Evolutionary conservation across 306 rosid genomes (phyloP), one percentile per base, ranked within the genome.

Genomic region (Ormosia emarginata): DNA sequence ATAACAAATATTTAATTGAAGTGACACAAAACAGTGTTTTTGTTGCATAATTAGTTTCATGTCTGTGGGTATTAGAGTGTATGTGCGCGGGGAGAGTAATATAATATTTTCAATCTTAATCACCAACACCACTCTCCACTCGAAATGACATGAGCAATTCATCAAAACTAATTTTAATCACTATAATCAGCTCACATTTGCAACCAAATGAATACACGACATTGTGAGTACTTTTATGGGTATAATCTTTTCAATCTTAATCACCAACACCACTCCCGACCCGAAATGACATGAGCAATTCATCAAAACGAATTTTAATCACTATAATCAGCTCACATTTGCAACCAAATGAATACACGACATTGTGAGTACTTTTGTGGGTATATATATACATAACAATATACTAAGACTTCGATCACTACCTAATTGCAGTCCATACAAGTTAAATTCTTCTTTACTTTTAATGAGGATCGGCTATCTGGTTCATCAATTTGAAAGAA

Each of bases 11-110:
- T 56, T 62, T 80, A 67, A 82, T 82, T 73, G 43, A 73, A 58
- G 70, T 34, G 62, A 44, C 74, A 52, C 79, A 78, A 62, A 73
- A 82, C 74, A 62, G 11, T 83, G 57, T 14, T 83, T 83, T 77
- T 70, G 62, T 49, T 44, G 46, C 77, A 14, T 56, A 55, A 50
- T 66, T 64, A 55, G 17, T 74, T 52, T 30, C 72, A 14, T 61
- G 33, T 57, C 9, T 53, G 15, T 30, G 75, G 13, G 52, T 53
- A 36, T 57, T 15, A 33, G 67, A 72, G 74, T 18, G 47, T 36
- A 30, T 53, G 64, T 36, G 62, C n/a, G 64, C 18, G 34, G 32
- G 34, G 13, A 36, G 67, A 65, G 46, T 59, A 55, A 7, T 36
- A 14, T 7, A 49, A 15, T 58, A 70, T 32, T 44, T 44, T 46